Base-by-base conservation (phyloP, 2,329 filamentous ascomycete genomes). In the Myriangium duriaei region DNA sequence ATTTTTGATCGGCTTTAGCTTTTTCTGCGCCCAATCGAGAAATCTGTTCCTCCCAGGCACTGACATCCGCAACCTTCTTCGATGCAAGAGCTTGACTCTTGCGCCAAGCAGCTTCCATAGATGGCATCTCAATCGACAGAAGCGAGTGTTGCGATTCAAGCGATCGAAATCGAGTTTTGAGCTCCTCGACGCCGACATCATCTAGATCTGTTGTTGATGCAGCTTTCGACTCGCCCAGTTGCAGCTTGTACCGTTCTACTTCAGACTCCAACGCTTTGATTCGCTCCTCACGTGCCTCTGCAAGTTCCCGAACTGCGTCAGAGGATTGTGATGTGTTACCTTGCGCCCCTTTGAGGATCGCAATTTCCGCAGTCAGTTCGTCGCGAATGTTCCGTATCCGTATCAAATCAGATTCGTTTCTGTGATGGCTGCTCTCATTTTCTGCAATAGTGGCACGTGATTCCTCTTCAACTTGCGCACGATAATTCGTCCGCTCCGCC, bases 1-100 rank as follows among this genome's bases (percentile, higher is more conserved):
- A 98, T 60, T 96, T 96, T 54, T 96, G 88, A 53, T 98, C 91
- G 1, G 88, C 88, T 60, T 95, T 96, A 47, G 80, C 78, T 64
- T 98, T 98, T 60, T 98, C 86, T 0, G 85, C 83, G 29, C 74
- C 75, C 13, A 92, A 64, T 15, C 81, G 68, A 12, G 74, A 64
- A 26, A 88, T 67, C 45, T 80, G 81, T 40, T 94, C 86, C 61
- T 96, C 87, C 53, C 85, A 65, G 3, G 71, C 68, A 4, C 69
- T 65, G 37, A 82, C 76, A 45, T 94, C 86, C 50, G 80, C 72
- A 21, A 93, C 76, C 60, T 94, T 96, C 63, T 85, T 88, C 36
- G 80, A 79, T 5, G 86, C 86, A 41, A 94, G 61, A 14, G 77
- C 76, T 54, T 87, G 84, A 37, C 87, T 82, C 58, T 87, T 88